Base-by-base conservation (phyloP, 805 yeast species). In the Yarrowia porcina region DNA sequence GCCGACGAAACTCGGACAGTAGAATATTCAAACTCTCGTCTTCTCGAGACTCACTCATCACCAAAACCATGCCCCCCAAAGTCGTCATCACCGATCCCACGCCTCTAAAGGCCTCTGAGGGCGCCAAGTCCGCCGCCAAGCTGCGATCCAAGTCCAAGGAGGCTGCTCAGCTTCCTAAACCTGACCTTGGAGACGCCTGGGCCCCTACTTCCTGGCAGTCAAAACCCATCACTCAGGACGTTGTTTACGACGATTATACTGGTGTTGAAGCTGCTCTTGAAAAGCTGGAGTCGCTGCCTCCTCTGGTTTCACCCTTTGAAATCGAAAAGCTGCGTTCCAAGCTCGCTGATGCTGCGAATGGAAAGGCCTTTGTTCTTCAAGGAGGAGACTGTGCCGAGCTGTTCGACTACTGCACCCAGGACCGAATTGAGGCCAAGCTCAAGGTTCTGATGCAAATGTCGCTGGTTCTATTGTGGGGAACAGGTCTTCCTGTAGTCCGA, bases 331-430 rank as follows among this genome's bases (percentile, higher is more conserved):
- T 76, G 41, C 69, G 71, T 62, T n/a, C 63, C 10, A 72, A 72
- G 66, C 73, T 77, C 12, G 69, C 72, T 15, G 75, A 75, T 54
- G 80, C 80, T 1, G 76, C 79, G 3, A 71, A 73, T 4, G 80
- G 80, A 15, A 73, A 74, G 64, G 78, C 79, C n/a, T 77, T 77
- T 62, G 74, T 77, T 32, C 70, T 77, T 20, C 80, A 77, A 62
- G 80, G 80, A 13, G 80, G 80, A 6, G 80, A 77, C 67, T 77
- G 80, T 59, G 80, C 80, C 12, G 80, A 77, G 66, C 68, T 77
- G 49, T 77, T 77, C 63, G 79, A 77, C 65, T 77, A 77, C 67
- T 77, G 80, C 69, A 73, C 71, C 65, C 71, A 69, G 41, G 76
- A 75, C 50, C 65, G 71, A 12, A 77, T 77, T 63, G 80, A 77